Evolutionary conservation across 2,329 filamentous ascomycete species (phyloP).

Genomic region (Dothideomycetidae sp.): DNA sequence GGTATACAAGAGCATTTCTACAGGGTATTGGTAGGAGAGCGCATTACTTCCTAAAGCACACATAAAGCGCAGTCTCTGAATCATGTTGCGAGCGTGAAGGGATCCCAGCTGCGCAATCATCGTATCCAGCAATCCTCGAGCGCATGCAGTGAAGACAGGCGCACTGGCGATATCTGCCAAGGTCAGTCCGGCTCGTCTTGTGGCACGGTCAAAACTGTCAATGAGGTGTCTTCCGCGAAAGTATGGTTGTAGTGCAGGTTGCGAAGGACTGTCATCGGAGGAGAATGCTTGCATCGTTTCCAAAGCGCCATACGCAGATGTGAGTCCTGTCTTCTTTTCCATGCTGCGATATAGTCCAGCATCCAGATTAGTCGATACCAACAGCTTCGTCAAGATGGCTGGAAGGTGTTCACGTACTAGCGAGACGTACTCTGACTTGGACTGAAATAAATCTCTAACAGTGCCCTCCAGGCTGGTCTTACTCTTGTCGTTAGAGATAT

Average conservation of each 20-base stretch:
- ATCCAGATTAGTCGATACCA: constrained; percentile 59
- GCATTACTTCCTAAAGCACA: constrained; percentile 61
- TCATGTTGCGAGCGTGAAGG: constrained; percentile 69
- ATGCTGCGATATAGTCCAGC: constrained; percentile 49
- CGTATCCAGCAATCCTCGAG: constrained; percentile 63
- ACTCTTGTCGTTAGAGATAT: constrained; percentile 35
- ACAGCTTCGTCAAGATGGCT: constrained; percentile 60
- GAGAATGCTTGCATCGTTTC: constrained; percentile 54
- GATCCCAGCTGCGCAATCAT: constrained; percentile 75
- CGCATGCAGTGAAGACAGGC: constrained; percentile 22
- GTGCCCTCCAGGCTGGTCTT: constrained; percentile 40
- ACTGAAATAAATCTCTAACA: constrained; percentile 55
- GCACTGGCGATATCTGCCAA: constrained; percentile 54
- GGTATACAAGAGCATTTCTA: constrained; percentile 80
- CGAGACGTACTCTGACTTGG: constrained; percentile 43
- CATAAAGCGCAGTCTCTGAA: constrained; percentile 73
- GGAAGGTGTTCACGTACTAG: constrained; percentile 57
- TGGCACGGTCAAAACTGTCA: constrained; percentile 65
- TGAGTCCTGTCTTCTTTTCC: constrained; percentile 30
- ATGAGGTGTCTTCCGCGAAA: constrained; percentile 68
- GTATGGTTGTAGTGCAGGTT: constrained; percentile 70
- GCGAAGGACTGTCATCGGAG: constrained; percentile 50
- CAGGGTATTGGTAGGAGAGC: constrained; percentile 57
- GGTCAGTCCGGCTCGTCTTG: constrained; percentile 53
- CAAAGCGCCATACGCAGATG: constrained; percentile 49